A percentile compares a stretch with the other conserved stretches of the same genome.
Conservation (phyloP, 805 yeast genomes). For the Starmerella vaccinii region DNA sequence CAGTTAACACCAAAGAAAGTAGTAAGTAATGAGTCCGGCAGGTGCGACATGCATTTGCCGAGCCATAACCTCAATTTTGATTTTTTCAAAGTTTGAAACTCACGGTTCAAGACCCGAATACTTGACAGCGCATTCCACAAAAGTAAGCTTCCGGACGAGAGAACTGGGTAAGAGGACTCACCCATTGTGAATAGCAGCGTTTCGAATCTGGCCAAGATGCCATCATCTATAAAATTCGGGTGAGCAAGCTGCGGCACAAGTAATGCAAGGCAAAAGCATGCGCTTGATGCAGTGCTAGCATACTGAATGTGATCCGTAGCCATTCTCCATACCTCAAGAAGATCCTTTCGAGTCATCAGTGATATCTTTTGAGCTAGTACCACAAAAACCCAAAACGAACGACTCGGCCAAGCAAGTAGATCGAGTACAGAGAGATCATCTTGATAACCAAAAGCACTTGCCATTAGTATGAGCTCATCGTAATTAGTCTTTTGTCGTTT, state of each 20-base stretch:
- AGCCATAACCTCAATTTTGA: conserved; percentile 6
- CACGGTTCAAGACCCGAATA: conserved; percentile 10
- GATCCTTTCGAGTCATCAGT: neutral
- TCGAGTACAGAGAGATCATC: neutral
- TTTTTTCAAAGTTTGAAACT: conserved; percentile 4
- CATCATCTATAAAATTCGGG: conserved; percentile 1
- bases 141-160: conserved; percentile 14
- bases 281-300: conserved; percentile 5
- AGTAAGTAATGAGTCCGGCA: neutral
- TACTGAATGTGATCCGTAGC: neutral
- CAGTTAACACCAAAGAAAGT: neutral
- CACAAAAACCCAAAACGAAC: conserved; percentile 6
- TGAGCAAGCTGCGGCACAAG: neutral
- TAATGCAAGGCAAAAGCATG: conserved; percentile 11
- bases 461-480: neutral
- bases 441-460: neutral
- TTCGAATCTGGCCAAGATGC: neutral
- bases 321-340: conserved; percentile 4
- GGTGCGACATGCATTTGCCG: neutral
- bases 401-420: neutral
- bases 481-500: neutral
- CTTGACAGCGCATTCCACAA: neutral
- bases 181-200: neutral
- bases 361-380: neutral
- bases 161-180: neutral